Evolutionary conservation across 1,284 basidiomycete species (phyloP), one percentile per base, ranked within the genome.

Genomic region (Malassezia equina): DNA sequence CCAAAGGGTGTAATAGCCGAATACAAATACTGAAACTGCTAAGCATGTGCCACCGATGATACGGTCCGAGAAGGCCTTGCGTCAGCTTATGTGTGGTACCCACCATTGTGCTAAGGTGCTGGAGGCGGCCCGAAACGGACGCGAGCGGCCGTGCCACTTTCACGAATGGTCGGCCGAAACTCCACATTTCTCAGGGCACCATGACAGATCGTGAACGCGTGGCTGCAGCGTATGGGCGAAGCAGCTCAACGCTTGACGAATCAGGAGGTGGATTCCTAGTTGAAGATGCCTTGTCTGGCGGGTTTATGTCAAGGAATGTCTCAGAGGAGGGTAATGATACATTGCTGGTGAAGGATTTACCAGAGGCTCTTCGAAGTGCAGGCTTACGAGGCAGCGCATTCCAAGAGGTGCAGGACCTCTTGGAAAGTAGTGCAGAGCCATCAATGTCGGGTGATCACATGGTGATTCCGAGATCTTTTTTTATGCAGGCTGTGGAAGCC

Each of bases 1-100:
- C 90, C 90, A 94, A 39, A 81, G 80, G 4, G 89, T 90, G 76
- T 94, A 95, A 75, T 94, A 94, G 19, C 81, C 77, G 77, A 93
- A 93, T 41, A 88, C 82, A 52, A 83, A 76, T 4, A 81, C 80
- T 27, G 88, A 86, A 60, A 81, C 79, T 62, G 86, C 77, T 69
- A 94, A 82, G 85, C 91, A 86, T 25, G 78, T 68, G 45, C 84
- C 82, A 52, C 90, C 90, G 19, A 90, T 78, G 43, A 81, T 77
- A 77, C 86, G 90, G 76, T 93, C 90, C 59, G 83, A 87, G 55
- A 81, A 74, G 28, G 82, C 84, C 90, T 91, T 11, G 39, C 8
- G 27, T 52, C n/a, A 43, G 28, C 21, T 4, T 21, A 15, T 25
- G 11, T 41, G 19, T 13, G 13, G 4, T 24, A 58, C 51, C 7